These are phyloP conservation scores for Oryza officinalis DNA, from an alignment of 176 grass and related monocot species.

Conservation along the genomic window DNA sequence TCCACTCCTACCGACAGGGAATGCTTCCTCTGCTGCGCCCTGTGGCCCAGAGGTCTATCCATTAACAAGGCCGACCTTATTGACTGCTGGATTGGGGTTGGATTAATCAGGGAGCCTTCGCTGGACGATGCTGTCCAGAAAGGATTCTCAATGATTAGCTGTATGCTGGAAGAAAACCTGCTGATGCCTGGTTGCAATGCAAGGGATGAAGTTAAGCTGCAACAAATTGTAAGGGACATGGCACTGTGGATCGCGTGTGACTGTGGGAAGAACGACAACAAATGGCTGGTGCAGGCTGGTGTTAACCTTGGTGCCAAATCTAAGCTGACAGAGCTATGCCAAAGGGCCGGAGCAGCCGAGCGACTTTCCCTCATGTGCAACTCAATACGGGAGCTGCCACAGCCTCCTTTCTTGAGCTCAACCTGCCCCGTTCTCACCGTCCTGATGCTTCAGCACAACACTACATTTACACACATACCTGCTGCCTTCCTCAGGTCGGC, in stretches of 20 bases:
- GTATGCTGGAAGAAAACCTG: not conserved
- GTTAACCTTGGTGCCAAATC: not conserved
- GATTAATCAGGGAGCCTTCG: constrained; percentile 15
- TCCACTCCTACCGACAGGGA: not conserved
- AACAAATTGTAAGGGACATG: constrained; percentile 32
- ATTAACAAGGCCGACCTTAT: constrained; percentile 23
- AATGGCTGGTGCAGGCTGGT: constrained; percentile 29
- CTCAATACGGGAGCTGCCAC: not conserved
- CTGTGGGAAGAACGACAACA: constrained; percentile 23
- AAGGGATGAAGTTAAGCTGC: constrained; percentile 20
- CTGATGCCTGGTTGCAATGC: not conserved
- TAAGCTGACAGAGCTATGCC: not conserved
- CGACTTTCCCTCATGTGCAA: constrained; percentile 26
- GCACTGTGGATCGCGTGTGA: constrained; percentile 31
- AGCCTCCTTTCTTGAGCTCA: not conserved
- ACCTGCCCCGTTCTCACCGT: not conserved
- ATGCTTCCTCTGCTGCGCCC: constrained; percentile 29
- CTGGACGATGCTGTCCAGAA: constrained; percentile 9
- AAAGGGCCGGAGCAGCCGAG: constrained; percentile 2
- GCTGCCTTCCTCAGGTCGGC: constrained; percentile 41
- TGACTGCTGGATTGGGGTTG: constrained; percentile 22
- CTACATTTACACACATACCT: constrained; percentile 4
- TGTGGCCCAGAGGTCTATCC: constrained; percentile 25
- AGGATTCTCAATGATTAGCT: constrained; percentile 16
- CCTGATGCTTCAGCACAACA: constrained; percentile 29